Conservation (phyloP, 768 basidiomycete species). For the Cubamyces sp. region DNA sequence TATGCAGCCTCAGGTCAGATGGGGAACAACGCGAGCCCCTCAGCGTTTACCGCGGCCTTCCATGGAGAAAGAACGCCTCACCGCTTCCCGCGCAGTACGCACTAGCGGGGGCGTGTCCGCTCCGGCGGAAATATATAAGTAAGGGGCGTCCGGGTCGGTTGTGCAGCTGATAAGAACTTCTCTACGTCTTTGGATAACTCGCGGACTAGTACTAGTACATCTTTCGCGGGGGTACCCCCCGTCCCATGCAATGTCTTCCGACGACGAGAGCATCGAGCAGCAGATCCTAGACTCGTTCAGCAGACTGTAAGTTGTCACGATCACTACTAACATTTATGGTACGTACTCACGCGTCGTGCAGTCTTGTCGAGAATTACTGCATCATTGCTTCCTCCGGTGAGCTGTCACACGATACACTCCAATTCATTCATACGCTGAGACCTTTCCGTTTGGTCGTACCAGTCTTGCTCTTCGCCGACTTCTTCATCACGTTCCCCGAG, state of each 20-base stretch:
- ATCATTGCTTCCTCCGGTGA: conserved; percentile 22
- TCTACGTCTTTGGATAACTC: not conserved
- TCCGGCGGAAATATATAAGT: not conserved
- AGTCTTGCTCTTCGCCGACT: conserved; percentile 22
- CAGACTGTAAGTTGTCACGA: conserved; percentile 1
- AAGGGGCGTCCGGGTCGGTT: not conserved
- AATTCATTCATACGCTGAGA: not conserved
- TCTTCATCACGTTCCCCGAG: conserved; percentile 16
- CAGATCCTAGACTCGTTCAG: conserved; percentile 4
- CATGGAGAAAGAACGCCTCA: not conserved
- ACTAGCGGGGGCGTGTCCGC: not conserved
- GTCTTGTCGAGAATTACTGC: conserved; percentile 14
- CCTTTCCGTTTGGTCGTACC: not conserved
- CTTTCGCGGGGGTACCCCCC: not conserved
- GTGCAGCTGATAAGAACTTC: not conserved
- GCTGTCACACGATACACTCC: not conserved
- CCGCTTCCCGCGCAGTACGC: not conserved
- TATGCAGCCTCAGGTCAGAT: not conserved
- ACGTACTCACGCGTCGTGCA: no score
- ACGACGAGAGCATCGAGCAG: conserved; percentile 6
- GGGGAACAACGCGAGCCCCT: not conserved
- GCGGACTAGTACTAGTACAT: not conserved
- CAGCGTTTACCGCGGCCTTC: not conserved
- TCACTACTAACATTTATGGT: no score
- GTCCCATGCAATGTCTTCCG: not conserved